Conservation (phyloP, 2,329 filamentous ascomycete genomes). For the Grosmannia penicillata region DNA sequence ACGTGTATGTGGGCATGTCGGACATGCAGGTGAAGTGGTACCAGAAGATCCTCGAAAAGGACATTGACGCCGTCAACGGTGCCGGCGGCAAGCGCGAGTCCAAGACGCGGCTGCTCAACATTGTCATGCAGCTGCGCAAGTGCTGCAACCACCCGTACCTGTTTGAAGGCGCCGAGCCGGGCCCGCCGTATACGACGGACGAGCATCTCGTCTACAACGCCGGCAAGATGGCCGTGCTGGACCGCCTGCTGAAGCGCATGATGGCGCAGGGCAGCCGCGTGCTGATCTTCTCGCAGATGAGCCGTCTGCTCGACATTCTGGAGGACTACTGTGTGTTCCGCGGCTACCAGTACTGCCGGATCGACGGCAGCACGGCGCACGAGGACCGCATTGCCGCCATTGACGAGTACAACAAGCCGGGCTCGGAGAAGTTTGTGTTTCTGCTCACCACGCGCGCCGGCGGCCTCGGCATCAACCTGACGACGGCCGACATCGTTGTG, state of each 20-base stretch:
- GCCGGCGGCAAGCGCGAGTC: constrained; percentile 93
- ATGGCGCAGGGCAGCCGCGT: constrained; percentile 80
- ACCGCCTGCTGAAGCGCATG: constrained; percentile 76
- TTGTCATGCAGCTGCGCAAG: constrained; percentile 98
- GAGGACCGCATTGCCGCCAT: constrained; percentile 96
- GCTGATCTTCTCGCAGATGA: constrained; percentile 99
- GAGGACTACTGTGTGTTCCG: constrained; percentile 98
- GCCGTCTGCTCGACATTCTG: constrained; percentile 85
- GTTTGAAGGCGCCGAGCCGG: constrained; percentile 93
- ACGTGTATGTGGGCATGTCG: constrained; percentile 94
- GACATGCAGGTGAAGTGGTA: constrained; percentile 99
- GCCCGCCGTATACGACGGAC: constrained; percentile 94
- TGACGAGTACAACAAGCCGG: constrained; percentile 94
- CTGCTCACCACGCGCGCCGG: constrained; percentile 89
- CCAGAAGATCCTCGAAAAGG: constrained; percentile 95
- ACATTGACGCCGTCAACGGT: constrained; percentile 96
- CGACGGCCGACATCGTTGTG: constrained; percentile 85
- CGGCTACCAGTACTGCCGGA: constrained; percentile 89
- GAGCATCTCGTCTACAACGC: constrained; percentile 89
- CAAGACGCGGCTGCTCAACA: constrained; percentile 92
- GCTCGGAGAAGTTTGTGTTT: constrained; percentile 93
- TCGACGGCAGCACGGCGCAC: constrained; percentile 90
- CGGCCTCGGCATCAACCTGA: constrained; percentile 93
- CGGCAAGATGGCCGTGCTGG: constrained; percentile 94
- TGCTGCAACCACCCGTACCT: constrained; percentile 98